A percentile compares a stretch with the other conserved stretches of the same genome.
These are phyloP conservation scores for Ajuga chamaepitys DNA, from an alignment of 257 asterid species.

Conservation along the genomic window DNA sequence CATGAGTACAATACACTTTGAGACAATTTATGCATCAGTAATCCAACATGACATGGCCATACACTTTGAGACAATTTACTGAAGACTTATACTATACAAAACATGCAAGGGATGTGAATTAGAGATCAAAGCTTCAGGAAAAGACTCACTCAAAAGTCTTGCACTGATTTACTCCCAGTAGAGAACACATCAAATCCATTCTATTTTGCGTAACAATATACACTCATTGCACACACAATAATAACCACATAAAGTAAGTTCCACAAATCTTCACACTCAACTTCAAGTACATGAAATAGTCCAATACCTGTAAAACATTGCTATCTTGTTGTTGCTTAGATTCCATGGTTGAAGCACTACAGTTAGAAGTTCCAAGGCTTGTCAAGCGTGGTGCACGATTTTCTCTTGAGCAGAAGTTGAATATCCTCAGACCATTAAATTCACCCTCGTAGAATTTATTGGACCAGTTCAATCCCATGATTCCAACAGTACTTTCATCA, in stretches of 20 bases:
- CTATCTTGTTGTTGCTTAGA: constrained; percentile 29
- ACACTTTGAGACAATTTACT: not conserved
- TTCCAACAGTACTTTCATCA: constrained; percentile 29
- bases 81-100: not conserved
- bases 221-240: not conserved
- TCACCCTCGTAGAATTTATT: constrained; percentile 69
- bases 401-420: constrained; percentile 36
- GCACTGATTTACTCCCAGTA: not conserved
- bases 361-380: constrained; percentile 19
- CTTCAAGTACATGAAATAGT: no score
- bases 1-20: not conserved
- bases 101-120: not conserved
- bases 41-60: not conserved
- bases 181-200: not conserved
- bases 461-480: constrained; percentile 39
- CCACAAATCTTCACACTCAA: not conserved
- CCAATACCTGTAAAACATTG: constrained; percentile 54
- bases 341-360: constrained; percentile 21
- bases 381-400: constrained; percentile 36
- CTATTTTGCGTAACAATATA: not conserved
- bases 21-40: not conserved
- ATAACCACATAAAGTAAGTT: constrained; percentile 1
- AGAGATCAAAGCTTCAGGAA: not conserved
- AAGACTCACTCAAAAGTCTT: not conserved
- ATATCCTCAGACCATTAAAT: constrained; percentile 39